Evolutionary conservation across 164 flowering plant species (phyloP).

Genomic region (Brasenia schreberi): DNA sequence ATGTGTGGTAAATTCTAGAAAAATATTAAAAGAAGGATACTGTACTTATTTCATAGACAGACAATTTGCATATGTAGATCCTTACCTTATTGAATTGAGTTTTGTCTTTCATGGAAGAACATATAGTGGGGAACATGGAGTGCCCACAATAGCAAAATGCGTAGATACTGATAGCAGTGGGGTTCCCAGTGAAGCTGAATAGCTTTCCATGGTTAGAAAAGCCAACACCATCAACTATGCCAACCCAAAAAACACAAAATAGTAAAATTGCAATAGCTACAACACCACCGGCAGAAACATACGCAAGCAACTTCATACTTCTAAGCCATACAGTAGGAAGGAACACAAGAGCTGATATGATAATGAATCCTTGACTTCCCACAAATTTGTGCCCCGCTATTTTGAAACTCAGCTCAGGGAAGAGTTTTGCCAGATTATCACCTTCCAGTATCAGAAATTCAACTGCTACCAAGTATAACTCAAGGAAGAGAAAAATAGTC

Average conservation of each 20-base stretch:
- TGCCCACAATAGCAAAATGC: constrained; percentile 3
- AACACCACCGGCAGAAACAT: constrained; percentile 3
- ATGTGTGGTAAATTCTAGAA: neutral
- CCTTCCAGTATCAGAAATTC: constrained; percentile 5
- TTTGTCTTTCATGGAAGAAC: constrained; percentile 1
- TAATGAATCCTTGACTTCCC: neutral
- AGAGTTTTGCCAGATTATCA: neutral
- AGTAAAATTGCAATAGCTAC: neutral
- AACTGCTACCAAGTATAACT: constrained; percentile 4
- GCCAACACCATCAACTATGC: constrained; percentile 1
- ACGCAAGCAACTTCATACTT: neutral
- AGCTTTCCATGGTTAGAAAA: neutral
- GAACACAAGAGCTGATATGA: neutral
- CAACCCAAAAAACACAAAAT: constrained; percentile 1
- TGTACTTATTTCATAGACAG: neutral
- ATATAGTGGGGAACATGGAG: constrained; percentile 1
- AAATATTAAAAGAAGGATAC: too few relatives aligned
- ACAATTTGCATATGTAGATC: neutral
- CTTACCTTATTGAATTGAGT: neutral
- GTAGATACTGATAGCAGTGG: constrained; percentile 1
- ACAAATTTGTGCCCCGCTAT: neutral
- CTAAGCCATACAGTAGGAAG: constrained; percentile 3
- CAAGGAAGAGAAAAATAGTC: neutral
- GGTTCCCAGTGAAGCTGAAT: neutral
- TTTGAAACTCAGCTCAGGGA: constrained; percentile 1